Evolutionary conservation across 106 monocot genomes (phyloP), one percentile per base, ranked within the genome.

Genomic region (Apostasia shenzhenica): DNA sequence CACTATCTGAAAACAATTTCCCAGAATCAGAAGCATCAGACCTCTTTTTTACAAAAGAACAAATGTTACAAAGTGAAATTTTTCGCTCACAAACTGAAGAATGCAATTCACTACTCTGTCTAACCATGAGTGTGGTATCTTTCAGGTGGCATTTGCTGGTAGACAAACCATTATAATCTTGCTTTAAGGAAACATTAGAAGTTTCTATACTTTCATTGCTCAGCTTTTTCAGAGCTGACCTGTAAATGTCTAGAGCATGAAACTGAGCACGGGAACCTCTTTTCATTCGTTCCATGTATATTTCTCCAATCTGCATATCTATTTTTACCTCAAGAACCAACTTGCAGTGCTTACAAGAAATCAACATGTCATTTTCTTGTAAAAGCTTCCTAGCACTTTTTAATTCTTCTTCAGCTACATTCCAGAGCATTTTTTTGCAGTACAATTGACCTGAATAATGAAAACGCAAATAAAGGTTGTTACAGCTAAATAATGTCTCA

Each of bases 301-400:
- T 57, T 74, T 95, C 91, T 70, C 88, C 91, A 59, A 63, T 5
- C 73, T 78, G 74, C 68, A 89, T 77, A 60, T 88, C 78, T 70
- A 95, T 79, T 13, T 43, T 55, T 43, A 72, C 81, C 38, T 86
- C 82, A 61, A 86, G 55, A 63, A 57, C 8, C 60, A 88, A 65
- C 57, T 80, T 82, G 81, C 95, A 95, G 26, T 54, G 75, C 45
- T 84, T 73, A 75, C 95, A 95, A n/a, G 86, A 86, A 70, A 95
- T 78, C 60, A 66, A 9, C 41, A 6, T 54, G 4, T 76, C 72
- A 77, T 75, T 78, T 70, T 92, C 72, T 39, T 2, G 49, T 41
- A 95, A 66, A 78, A 81, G 68, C 26, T 66, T 79, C 81, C 62
- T 73, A 57, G 91, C 86, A 68, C 9, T 54, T 5, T 62, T 69